phyloP scores from a whole-genome alignment of 1,139 yeast genomes.

The Geotrichum candidum region DNA sequence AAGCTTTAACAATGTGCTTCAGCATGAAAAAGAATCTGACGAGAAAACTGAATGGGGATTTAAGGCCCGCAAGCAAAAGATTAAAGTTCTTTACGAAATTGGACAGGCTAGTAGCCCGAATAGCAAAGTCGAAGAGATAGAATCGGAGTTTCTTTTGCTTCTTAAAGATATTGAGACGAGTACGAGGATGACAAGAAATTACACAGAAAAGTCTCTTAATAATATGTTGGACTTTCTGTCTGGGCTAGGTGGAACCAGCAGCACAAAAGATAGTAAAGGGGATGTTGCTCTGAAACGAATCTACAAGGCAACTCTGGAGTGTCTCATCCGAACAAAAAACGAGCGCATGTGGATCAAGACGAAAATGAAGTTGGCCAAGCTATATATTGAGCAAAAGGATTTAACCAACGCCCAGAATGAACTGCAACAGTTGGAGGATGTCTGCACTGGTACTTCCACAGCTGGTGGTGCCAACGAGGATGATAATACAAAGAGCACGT shows the following conservation, averaged over 20 bases:
- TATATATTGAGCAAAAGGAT: conserved; percentile 40
- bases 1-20: conserved; percentile 39
- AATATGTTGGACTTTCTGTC: conserved; percentile 49
- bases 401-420: conserved; percentile 39
- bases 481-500: conserved; percentile 30
- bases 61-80: conserved; percentile 59
- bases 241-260: neutral
- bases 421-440: conserved; percentile 40
- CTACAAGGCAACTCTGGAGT: conserved; percentile 29
- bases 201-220: conserved; percentile 58
- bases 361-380: conserved; percentile 47
- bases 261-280: conserved; percentile 21
- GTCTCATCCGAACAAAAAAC: conserved; percentile 33
- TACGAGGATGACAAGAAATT: conserved; percentile 37
- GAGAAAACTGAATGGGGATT: conserved; percentile 37
- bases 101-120: conserved; percentile 20
- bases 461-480: conserved; percentile 17
- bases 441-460: conserved; percentile 29
- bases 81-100: conserved; percentile 47
- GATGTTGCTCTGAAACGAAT: conserved; percentile 28
- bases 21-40: conserved; percentile 26
- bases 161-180: conserved; percentile 31
- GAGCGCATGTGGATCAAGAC: conserved; percentile 56
- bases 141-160: conserved; percentile 33
- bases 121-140: conserved; percentile 33